Percentiles rank a stretch among this genome's conserved stretches.
phyloP scores from a whole-genome alignment of 768 basidiomycete species.

The Baorangia bicolor region DNA sequence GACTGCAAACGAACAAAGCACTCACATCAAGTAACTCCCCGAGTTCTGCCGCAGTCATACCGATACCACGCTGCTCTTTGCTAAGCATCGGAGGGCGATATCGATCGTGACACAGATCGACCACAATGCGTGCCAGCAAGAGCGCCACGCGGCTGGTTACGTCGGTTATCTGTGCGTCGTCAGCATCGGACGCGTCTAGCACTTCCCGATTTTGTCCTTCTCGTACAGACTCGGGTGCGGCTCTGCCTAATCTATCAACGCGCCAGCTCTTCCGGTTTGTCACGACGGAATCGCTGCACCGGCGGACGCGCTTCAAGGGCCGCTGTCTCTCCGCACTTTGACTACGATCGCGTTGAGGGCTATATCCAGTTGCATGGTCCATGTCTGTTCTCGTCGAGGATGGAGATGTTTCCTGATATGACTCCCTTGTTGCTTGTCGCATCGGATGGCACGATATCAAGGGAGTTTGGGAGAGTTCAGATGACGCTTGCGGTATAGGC shows the following conservation, averaged over 20 bases:
- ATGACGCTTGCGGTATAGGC: conserved; percentile 4
- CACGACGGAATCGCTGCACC: conserved; percentile 13
- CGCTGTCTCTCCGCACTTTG: conserved; percentile 27
- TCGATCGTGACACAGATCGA: conserved; percentile 24
- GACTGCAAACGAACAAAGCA: conserved; percentile 1
- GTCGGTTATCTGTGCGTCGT: background rate
- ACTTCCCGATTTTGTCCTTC: background rate
- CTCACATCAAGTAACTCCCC: conserved; percentile 35
- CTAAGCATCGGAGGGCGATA: conserved; percentile 11
- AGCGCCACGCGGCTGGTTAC: conserved; percentile 17
- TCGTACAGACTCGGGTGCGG: conserved; percentile 5
- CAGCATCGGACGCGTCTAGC: background rate
- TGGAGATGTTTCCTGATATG: conserved; percentile 14
- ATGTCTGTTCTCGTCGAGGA: background rate
- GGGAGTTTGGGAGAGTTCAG: background rate
- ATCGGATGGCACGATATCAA: background rate
- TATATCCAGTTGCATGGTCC: conserved; percentile 4
- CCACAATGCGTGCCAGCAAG: conserved; percentile 22
- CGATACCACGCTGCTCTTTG: conserved; percentile 9
- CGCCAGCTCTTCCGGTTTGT: conserved; percentile 4
- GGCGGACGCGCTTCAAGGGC: conserved; percentile 28
- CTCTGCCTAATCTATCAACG: conserved; percentile 15
- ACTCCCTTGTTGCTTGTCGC: background rate
- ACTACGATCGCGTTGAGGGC: conserved; percentile 12
- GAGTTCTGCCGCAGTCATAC: conserved; percentile 31